A percentile compares a stretch with the other conserved stretches of the same genome.
Evolutionary conservation across 441 rosid species (phyloP).

Genomic region (Adansonia grandidieri): DNA sequence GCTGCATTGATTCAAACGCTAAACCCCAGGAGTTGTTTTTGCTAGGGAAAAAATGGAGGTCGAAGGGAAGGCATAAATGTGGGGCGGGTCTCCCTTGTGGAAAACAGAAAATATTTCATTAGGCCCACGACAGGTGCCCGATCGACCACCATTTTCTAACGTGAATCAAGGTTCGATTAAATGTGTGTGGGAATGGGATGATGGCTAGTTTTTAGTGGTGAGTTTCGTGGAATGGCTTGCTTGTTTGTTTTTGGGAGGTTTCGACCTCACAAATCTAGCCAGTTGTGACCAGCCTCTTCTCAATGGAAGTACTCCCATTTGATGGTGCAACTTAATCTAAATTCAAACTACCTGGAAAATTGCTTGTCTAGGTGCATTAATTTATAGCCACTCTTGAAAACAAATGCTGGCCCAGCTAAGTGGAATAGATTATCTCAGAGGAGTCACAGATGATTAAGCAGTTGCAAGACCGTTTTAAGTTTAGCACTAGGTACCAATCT

Average conservation of each 20-base stretch:
- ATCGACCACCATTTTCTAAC: background rate
- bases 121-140: background rate
- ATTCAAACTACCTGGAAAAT: background rate
- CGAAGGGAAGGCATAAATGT: conserved; percentile 29
- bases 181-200: background rate
- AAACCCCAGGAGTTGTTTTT: conserved; percentile 20
- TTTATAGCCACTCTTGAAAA: conserved; percentile 21
- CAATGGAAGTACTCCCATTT: conserved; percentile 31
- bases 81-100: conserved; percentile 29
- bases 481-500: background rate
- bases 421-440: background rate
- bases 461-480: background rate
- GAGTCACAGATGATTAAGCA: background rate
- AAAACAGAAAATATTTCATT: background rate
- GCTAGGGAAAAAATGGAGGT: conserved; percentile 23
- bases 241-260: background rate
- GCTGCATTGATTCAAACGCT: conserved; percentile 33
- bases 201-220: background rate
- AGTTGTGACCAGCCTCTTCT: conserved; percentile 32
- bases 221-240: background rate
- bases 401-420: conserved; percentile 20
- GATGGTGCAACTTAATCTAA: conserved; percentile 28
- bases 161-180: background rate
- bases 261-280: conserved; percentile 22
- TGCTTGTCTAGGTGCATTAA: conserved; percentile 12